Percentiles rank a stretch among this genome's conserved stretches.
Evolutionary conservation across 2,329 filamentous ascomycete species (phyloP).

Genomic region (Stemphylium beticola): DNA sequence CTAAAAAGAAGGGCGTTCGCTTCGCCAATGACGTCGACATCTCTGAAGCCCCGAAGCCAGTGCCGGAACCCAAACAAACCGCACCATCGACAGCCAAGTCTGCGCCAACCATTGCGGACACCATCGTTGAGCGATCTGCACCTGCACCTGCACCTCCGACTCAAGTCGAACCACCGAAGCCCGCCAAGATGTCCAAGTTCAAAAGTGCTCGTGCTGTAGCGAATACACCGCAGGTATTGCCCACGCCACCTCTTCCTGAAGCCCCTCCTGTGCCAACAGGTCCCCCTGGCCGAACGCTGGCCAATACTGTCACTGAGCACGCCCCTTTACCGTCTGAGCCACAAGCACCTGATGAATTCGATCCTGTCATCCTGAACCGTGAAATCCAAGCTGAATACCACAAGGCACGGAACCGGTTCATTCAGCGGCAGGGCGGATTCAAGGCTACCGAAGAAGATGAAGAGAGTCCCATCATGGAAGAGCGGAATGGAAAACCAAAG

Average conservation of each 20-base stretch:
- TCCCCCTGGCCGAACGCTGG: slow-evolving; percentile 60
- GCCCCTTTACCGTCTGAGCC: slow-evolving; percentile 42
- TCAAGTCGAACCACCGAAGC: slow-evolving; percentile 26
- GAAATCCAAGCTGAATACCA: slow-evolving; percentile 86
- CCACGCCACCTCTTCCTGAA: slow-evolving; percentile 32
- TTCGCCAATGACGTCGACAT: slow-evolving; percentile 80
- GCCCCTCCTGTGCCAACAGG: slow-evolving; percentile 46
- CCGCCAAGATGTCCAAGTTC: slow-evolving; percentile 51
- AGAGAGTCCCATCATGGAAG: slow-evolving; percentile 68
- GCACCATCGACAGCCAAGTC: slow-evolving; percentile 6
- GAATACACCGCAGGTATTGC: slow-evolving; percentile 23
- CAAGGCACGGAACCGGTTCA: slow-evolving; percentile 79
- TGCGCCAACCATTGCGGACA: slow-evolving; percentile 40
- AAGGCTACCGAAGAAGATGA: slow-evolving; percentile 70
- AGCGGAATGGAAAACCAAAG: slow-evolving; percentile 65
- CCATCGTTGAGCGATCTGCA: slow-evolving; percentile 42
- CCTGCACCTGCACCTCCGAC: slow-evolving; percentile 13
- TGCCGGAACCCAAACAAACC: slow-evolving; percentile 25
- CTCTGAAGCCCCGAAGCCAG: slow-evolving; percentile 53
- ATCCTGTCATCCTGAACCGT: slow-evolving; percentile 73
- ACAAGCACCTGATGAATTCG: slow-evolving; percentile 59
- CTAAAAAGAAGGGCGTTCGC: slow-evolving; percentile 73
- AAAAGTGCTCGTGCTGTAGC: slow-evolving; percentile 42
- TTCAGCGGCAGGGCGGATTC: slow-evolving; percentile 84
- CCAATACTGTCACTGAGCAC: slow-evolving; percentile 64